These are phyloP conservation scores for Combretum micranthum DNA, from an alignment of 345 rosid species.

Conservation along the genomic window DNA sequence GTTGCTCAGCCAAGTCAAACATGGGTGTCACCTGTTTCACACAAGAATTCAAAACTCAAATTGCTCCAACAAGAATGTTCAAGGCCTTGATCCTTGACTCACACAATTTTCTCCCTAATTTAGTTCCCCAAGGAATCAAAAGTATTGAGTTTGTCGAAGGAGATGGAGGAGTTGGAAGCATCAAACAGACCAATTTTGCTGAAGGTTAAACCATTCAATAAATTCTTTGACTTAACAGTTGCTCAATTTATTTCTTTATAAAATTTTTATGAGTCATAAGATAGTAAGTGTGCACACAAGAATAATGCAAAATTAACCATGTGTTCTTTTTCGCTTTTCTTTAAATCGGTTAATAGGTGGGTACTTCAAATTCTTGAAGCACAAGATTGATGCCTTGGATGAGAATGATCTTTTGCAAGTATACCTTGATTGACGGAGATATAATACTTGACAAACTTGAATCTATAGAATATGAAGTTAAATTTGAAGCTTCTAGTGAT, in stretches of 20 bases:
- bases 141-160: neutral
- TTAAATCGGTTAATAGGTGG: constrained; percentile 5
- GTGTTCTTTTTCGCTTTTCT: too few relatives aligned
- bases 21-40: neutral
- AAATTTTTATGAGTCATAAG: too few relatives aligned
- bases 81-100: constrained; percentile 1
- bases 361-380: constrained; percentile 18
- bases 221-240: too few relatives aligned
- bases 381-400: constrained; percentile 28
- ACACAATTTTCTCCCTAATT: neutral
- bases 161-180: constrained; percentile 2
- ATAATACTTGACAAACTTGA: constrained; percentile 16
- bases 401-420: constrained; percentile 13
- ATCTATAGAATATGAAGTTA: constrained; percentile 19
- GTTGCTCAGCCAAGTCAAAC: neutral
- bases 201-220: neutral
- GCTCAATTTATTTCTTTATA: too few relatives aligned
- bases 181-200: neutral
- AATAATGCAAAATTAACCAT: too few relatives aligned
- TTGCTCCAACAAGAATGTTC: constrained; percentile 1
- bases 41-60: neutral
- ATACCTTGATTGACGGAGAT: constrained; percentile 31
- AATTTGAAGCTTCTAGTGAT: constrained; percentile 15
- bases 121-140: neutral
- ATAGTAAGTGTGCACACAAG: too few relatives aligned